Evolutionary conservation across 2,329 filamentous ascomycete genomes (phyloP), one percentile per base, ranked within the genome.

Genomic region (Pseudogymnoascus sp.): DNA sequence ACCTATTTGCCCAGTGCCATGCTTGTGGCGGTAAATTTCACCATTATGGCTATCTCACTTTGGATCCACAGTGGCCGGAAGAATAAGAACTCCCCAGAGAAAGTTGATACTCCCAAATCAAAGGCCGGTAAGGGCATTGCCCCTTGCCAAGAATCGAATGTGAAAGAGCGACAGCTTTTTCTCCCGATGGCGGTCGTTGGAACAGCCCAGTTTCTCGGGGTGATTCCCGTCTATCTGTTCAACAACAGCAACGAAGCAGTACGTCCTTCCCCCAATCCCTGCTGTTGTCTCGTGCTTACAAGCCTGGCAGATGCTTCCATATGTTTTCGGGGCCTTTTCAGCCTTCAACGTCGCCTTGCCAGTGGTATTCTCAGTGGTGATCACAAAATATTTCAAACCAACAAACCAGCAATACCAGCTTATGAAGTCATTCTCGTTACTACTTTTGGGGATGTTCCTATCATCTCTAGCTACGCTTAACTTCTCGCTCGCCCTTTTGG

Each of bases 1-100:
- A 99, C 93, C 1, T 99, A 99, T 71, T 81, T 99, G 3, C 94
- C 94, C 0, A 95, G 91, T 68, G 94, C 94, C n/a, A 99, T 99
- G 94, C 77, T 97, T 59, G 82, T 99, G 62, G 94, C 94, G 1
- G 89, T 87, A 44, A 97, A 92, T 73, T 97, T 97, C 71, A 96
- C 90, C 31, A 93, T 99, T 72, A 96, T 93, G 79, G 91, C 93
- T 4, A 93, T 97, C 68, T 87, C 87, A 13, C 79, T 97, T n/a
- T 99, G 94, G 94, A 81, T 97, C 13, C 86, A 89, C 73, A 96
- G 90, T 68, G 93, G 93, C 1, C 82, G 67, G 17, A 40, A 40
- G 15, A 21, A 60, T 3, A 60, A 62, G 9, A n/a, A 33, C 2
- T 7, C 47, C 15, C n/a, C 15, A 10, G 47, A 54, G 10, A 65